Evolutionary conservation across 2,329 filamentous ascomycete genomes (phyloP), one percentile per base, ranked within the genome.

Genomic region (Chaetomiaceae sp.): DNA sequence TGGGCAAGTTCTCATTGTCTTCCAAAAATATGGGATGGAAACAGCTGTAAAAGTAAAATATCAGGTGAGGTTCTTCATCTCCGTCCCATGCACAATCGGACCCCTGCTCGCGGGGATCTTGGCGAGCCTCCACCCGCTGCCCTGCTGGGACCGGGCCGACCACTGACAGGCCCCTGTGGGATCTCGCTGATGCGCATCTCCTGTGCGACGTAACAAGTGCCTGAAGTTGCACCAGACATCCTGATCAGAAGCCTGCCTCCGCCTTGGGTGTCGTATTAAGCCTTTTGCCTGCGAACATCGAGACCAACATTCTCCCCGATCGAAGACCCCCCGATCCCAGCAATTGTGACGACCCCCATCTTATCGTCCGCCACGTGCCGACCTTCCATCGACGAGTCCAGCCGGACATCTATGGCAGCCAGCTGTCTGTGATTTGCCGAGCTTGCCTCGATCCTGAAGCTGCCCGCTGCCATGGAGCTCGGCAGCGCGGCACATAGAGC

Each of bases 401-500:
- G 9, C 27, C 27, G 27, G 27, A 61, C 61, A 56, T 47, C 37
- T 53, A 33, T 29, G 47, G 45, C 43, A 37, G 43, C 50, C 25
- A 47, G 39, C 34, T 23, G 39, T 27, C 36, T 15, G 54, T 61
- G 56, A 63, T 59, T 54, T 36, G 53, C 51, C 38, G 49, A 46
- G 54, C 53, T 38, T 34, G 34, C 36, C 37, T 48, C 40, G 47
- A 25, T 52, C 31, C 22, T 39, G 34, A 29, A 25, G 34, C 22
- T 17, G 39, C 43, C 47, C 38, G 63, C 59, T 61, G 59, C 58
- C 59, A 64, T 65, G 61, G 62, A 63, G 61, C 57, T 48, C 54
- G 51, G 60, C 54, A 54, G 43, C 51, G 50, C 51, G 54, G 36
- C 52, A 34, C 49, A 59, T 51, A 56, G 55, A 58, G 55, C 50